Percentiles rank a stretch among this genome's conserved stretches.
Evolutionary conservation across 1,284 basidiomycete species (phyloP).

Genomic region (Laetiporus sulphureus): DNA sequence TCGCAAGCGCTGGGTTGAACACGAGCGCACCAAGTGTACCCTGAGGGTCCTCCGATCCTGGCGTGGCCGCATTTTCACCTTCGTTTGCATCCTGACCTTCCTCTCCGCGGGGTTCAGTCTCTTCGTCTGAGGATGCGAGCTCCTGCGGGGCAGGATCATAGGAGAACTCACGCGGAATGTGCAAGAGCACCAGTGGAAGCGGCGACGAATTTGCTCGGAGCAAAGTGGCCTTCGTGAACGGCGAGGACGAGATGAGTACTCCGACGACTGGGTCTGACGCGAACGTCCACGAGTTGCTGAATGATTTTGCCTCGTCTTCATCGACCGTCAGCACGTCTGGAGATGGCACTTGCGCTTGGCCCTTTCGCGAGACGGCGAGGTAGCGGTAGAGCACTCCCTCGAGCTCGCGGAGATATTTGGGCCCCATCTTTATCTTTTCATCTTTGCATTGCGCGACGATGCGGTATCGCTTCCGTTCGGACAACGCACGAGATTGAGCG

Average conservation of each 20-base stretch:
- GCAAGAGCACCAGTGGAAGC: constrained; percentile 71
- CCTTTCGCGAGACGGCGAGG: constrained; percentile 2
- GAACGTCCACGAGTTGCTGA: no score
- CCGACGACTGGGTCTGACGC: constrained; percentile 46
- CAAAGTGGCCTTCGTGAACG: constrained; percentile 65
- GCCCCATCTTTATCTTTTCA: constrained; percentile 71
- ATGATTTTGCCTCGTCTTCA: constrained; percentile 1
- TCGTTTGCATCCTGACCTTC: neutral
- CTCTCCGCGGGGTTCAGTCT: no score
- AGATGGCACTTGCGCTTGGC: neutral
- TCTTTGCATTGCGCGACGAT: constrained; percentile 91
- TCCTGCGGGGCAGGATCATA: neutral
- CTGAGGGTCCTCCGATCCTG: neutral
- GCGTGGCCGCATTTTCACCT: neutral
- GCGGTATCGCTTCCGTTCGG: constrained; percentile 47
- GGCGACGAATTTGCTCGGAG: constrained; percentile 63
- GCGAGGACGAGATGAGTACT: constrained; percentile 69
- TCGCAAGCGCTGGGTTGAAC: constrained; percentile 60
- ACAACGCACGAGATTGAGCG: neutral
- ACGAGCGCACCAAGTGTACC: constrained; percentile 40
- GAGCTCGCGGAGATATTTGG: constrained; percentile 79
- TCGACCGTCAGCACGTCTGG: neutral
- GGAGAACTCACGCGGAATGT: constrained; percentile 47
- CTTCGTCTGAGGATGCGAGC: neutral
- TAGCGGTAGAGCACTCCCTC: constrained; percentile 72